phyloP scores from a whole-genome alignment of 2,329 filamentous ascomycete genomes.

The Colletotrichum graminicola region DNA sequence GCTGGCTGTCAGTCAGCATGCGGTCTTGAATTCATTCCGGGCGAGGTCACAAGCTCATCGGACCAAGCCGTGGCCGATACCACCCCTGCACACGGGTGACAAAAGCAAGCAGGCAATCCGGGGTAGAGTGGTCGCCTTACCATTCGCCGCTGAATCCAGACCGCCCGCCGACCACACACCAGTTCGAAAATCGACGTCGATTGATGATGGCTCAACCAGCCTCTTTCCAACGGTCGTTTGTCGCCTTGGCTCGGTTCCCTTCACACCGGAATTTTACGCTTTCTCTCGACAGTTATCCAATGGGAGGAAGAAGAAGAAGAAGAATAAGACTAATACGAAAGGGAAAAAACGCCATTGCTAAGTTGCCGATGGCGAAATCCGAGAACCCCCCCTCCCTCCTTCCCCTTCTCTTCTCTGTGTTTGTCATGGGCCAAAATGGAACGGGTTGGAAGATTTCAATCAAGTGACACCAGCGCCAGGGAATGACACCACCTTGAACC shows the following conservation, averaged over 20 bases:
- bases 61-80: slow-evolving; percentile 3
- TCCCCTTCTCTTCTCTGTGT: slow-evolving; percentile 5
- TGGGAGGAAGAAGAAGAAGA: neutral
- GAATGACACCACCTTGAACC: slow-evolving; percentile 32
- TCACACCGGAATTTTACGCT: neutral
- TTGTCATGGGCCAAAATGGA: slow-evolving; percentile 24
- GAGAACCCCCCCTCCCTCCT: neutral
- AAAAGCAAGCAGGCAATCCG: slow-evolving; percentile 11
- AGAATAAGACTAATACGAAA: too few relatives aligned
- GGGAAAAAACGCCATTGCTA: neutral
- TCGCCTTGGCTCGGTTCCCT: neutral
- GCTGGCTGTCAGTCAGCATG: neutral
- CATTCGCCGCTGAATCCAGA: slow-evolving; percentile 1
- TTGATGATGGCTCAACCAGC: slow-evolving; percentile 4
- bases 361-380: neutral
- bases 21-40: neutral
- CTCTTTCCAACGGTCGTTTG: neutral
- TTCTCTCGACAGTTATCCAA: neutral
- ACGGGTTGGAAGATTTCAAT: slow-evolving; percentile 20
- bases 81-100: neutral
- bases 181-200: neutral
- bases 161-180: slow-evolving; percentile 2
- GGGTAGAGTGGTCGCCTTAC: neutral
- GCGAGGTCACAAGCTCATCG: slow-evolving; percentile 7
- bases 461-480: slow-evolving; percentile 30